Evolutionary conservation across 495 filamentous ascomycete genomes (phyloP).

Genomic region (Aspergillus conjunctus): DNA sequence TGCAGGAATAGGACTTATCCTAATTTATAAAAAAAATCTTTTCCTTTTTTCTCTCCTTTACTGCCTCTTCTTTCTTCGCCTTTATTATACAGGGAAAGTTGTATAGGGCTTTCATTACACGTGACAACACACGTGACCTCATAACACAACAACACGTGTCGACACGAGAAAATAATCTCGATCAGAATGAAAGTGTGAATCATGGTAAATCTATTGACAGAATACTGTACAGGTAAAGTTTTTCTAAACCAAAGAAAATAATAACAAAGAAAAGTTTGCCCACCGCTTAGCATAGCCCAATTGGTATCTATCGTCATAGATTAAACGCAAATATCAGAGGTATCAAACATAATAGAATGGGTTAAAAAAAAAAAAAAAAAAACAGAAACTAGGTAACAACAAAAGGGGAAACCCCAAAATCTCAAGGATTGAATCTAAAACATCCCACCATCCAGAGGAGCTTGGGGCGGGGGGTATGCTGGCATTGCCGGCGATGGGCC

Average conservation of each 20-base stretch:
- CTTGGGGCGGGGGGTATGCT: constrained; percentile 38
- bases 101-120: constrained; percentile 21
- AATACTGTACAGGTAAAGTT: constrained; percentile 6
- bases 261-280: constrained; percentile 17
- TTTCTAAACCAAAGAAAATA: constrained; percentile 4
- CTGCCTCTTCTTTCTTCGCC: not conserved
- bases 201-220: constrained; percentile 15
- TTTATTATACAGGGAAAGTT: not conserved
- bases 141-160: not conserved
- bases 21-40: too few relatives aligned
- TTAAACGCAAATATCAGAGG: constrained; percentile 30
- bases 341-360: constrained; percentile 26
- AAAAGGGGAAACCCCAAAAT: constrained; percentile 16
- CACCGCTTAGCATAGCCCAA: constrained; percentile 30
- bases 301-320: constrained; percentile 31
- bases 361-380: constrained; percentile 23
- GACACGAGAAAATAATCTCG: not conserved
- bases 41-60: not conserved
- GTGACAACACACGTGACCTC: constrained; percentile 8
- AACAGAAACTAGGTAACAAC: constrained; percentile 15
- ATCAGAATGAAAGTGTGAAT: not conserved
- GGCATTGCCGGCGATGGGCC: constrained; percentile 40
- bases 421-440: constrained; percentile 35
- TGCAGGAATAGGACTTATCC: too few relatives aligned
- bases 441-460: constrained; percentile 50